Evolutionary conservation across 139 green algal genomes (phyloP), one percentile per base, ranked within the genome.

Genomic region (Chlorella vulgaris): DNA sequence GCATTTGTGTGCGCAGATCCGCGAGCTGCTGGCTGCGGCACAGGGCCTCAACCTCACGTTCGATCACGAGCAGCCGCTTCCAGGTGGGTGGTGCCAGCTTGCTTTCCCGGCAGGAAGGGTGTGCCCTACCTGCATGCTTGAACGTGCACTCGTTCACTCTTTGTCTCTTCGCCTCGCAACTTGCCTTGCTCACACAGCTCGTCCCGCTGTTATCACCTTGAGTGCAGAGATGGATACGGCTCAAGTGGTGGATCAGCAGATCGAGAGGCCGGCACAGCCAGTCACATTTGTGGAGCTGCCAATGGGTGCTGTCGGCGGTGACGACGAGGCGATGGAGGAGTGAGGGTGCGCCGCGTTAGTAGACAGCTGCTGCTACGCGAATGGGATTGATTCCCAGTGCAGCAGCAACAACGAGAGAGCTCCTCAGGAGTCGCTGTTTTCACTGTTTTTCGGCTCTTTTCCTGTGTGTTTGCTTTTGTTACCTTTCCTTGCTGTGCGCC

Each of bases 41-140:
- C 42, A 76, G n/a, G 51, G 73, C 22, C 36, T n/a, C 35, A 33
- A 53, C 7, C 51, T 79, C 33, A 28, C 2, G 4, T 79, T 55
- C n/a, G 73, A 79, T 21, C 73, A 79, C 35, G 73, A 79, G 36
- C 53, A 53, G 22, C 69, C 69, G n/a, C 43, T 76, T 42, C 69
- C 69, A 76, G 69, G 69, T 76, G 69, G 0, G 69, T 35, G 18
- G 22, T 28, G 18, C n/a, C 5, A 5, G 5, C 5, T 65, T 65
- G 47, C 15, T 55, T 55, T 15, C 47, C 47, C 47, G 10, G 47
- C 47, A 55, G 47, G 13, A 55, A 24, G 47, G 13, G 47, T 15
- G 47, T 55, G 13, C 47, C 47, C 47, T 55, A 55, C 47, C 47
- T 55, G 13, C 47, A 10, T 24, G 13, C 15, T 55, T 15, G 10